Evolutionary conservation across 352 stramenopile species (phyloP).

Genomic region (Phytophthora ramorum): DNA sequence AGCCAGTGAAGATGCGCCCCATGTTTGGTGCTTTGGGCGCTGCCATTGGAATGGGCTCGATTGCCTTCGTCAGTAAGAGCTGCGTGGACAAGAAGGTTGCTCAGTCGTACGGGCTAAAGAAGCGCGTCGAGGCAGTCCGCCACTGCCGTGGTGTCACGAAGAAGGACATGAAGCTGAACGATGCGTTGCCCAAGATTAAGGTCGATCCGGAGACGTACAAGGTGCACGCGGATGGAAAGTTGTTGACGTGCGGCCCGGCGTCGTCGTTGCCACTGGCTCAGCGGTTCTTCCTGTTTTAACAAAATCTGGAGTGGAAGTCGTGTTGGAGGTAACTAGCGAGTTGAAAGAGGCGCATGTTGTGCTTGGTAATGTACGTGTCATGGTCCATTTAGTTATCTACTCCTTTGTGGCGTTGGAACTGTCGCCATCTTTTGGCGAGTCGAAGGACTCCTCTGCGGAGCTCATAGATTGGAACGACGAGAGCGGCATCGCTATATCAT

Average conservation of each 20-base stretch:
- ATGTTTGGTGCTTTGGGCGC: constrained; percentile 91
- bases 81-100: constrained; percentile 76
- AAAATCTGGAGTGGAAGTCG: not conserved
- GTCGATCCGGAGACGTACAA: constrained; percentile 98
- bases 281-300: constrained; percentile 95
- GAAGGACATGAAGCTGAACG: constrained; percentile 97
- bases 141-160: constrained; percentile 92
- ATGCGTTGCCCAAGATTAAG: constrained; percentile 92
- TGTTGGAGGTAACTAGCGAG: not conserved
- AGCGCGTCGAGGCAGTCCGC: constrained; percentile 85
- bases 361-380: constrained; percentile 31
- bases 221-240: constrained; percentile 91
- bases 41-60: constrained; percentile 66
- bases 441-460: constrained; percentile 28
- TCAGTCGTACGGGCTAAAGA: constrained; percentile 85
- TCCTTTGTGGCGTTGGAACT: constrained; percentile 22
- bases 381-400: constrained; percentile 29
- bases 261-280: constrained; percentile 91
- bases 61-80: constrained; percentile 93
- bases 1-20: constrained; percentile 96
- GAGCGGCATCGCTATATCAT: constrained; percentile 31
- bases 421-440: constrained; percentile 32
- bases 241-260: constrained; percentile 88
- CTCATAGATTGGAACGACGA: constrained; percentile 37
- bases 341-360: constrained; percentile 5